phyloP scores from a whole-genome alignment of 768 basidiomycete genomes.

The Lenzites betulinus region DNA sequence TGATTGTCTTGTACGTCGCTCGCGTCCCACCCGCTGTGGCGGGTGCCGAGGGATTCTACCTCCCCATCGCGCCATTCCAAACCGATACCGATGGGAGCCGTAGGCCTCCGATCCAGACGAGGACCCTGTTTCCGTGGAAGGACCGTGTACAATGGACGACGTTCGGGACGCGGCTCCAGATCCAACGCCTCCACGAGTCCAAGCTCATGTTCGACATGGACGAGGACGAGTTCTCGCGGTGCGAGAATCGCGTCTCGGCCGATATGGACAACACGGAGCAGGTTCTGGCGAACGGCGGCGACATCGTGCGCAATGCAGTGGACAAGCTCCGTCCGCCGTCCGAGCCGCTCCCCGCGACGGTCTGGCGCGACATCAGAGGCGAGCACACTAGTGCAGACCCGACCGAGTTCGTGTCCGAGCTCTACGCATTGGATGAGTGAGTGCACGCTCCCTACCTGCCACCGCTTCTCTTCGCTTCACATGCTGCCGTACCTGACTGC shows the following conservation, averaged over 20 bases:
- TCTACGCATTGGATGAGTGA: constrained; percentile 29
- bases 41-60: constrained; percentile 1
- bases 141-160: constrained; percentile 30
- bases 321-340: constrained; percentile 11
- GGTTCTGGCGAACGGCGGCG: constrained; percentile 5
- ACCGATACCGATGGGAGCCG: not conserved
- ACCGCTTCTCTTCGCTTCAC: constrained; percentile 18
- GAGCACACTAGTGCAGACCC: constrained; percentile 17
- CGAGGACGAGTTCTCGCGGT: constrained; percentile 25
- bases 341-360: constrained; percentile 23
- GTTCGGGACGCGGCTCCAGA: constrained; percentile 26
- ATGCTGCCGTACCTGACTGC: constrained; percentile 8
- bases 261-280: constrained; percentile 9
- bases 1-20: constrained; percentile 27
- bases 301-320: not conserved
- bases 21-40: constrained; percentile 14
- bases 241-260: constrained; percentile 21
- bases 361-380: constrained; percentile 32
- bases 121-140: constrained; percentile 27
- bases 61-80: constrained; percentile 17
- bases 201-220: constrained; percentile 26
- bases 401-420: constrained; percentile 21
- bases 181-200: constrained; percentile 22
- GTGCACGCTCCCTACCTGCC: not conserved
- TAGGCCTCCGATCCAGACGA: constrained; percentile 20